These are phyloP conservation scores for Colletotrichum falcatum DNA, from an alignment of 2,329 filamentous ascomycete species.

Conservation along the genomic window DNA sequence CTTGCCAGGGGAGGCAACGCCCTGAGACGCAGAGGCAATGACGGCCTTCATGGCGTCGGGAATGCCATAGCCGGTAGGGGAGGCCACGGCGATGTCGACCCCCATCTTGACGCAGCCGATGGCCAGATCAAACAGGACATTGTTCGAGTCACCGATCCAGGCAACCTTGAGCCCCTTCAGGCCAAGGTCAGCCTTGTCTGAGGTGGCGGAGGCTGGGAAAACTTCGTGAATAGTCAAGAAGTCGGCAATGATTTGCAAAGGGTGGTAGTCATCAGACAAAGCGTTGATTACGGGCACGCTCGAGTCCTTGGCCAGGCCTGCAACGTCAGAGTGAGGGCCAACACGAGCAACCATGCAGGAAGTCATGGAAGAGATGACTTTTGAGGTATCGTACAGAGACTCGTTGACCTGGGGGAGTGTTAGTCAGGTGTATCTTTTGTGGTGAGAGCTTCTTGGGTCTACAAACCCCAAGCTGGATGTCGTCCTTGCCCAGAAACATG, in stretches of 20 bases:
- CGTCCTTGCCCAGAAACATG: constrained; percentile 96
- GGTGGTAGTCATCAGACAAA: constrained; percentile 91
- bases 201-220: constrained; percentile 64
- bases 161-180: constrained; percentile 89
- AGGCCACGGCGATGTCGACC: constrained; percentile 87
- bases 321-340: constrained; percentile 80
- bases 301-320: constrained; percentile 76
- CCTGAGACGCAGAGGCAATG: constrained; percentile 73
- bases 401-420: constrained; percentile 78
- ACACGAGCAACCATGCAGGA: constrained; percentile 86
- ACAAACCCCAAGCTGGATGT: constrained; percentile 91
- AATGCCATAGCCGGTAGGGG: constrained; percentile 86
- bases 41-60: constrained; percentile 78
- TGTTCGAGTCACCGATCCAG: constrained; percentile 97
- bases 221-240: constrained; percentile 89
- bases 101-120: constrained; percentile 90
- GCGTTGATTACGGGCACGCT: constrained; percentile 87
- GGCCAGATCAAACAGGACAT: constrained; percentile 93
- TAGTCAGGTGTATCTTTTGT: not conserved
- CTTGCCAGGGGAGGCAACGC: constrained; percentile 70
- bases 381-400: constrained; percentile 90
- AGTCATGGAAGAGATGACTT: constrained; percentile 94
- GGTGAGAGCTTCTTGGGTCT: not conserved
- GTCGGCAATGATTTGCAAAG: constrained; percentile 93
- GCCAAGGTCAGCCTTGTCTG: constrained; percentile 63